These are phyloP conservation scores for Cercospora sp. DNA, from an alignment of 2,329 filamentous ascomycete genomes.

Conservation along the genomic window DNA sequence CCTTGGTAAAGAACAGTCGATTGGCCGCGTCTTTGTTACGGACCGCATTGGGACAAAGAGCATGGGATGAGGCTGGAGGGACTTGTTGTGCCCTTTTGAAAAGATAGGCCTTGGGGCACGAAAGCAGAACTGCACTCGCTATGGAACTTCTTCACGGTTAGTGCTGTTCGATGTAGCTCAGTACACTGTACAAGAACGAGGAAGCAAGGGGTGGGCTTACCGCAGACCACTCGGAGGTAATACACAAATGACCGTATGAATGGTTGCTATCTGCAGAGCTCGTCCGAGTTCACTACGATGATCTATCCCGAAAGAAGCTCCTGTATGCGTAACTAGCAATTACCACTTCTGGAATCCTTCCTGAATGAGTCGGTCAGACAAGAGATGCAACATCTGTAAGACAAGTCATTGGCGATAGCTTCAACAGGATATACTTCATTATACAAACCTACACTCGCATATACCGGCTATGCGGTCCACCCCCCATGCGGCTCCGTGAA, in stretches of 20 bases:
- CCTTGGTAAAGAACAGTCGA: background rate
- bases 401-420: background rate
- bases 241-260: background rate
- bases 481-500: background rate
- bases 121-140: background rate
- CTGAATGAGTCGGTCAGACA: background rate
- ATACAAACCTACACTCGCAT: background rate
- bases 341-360: background rate
- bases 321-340: background rate
- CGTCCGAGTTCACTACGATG: background rate
- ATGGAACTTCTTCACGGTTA: background rate
- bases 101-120: background rate
- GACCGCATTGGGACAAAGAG: background rate
- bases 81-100: background rate
- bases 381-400: background rate
- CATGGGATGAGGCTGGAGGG: background rate
- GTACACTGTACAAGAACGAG: background rate
- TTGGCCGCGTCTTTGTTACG: background rate
- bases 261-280: background rate
- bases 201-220: background rate
- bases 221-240: background rate
- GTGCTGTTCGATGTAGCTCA: background rate
- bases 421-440: background rate
- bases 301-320: background rate
- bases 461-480: background rate